These are phyloP conservation scores for Candida ovalis DNA, from an alignment of 805 yeast genomes.

Conservation along the genomic window DNA sequence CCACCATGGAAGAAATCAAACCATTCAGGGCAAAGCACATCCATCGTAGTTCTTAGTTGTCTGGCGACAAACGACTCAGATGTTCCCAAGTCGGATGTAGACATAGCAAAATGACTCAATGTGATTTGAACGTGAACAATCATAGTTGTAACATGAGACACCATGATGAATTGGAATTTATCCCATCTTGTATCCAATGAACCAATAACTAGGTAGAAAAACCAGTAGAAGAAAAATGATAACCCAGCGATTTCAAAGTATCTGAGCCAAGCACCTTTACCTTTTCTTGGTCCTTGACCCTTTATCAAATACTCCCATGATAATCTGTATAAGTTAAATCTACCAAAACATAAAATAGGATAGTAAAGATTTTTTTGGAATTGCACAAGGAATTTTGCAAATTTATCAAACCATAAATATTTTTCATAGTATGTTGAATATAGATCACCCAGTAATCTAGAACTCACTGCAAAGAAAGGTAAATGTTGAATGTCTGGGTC, in stretches of 20 bases:
- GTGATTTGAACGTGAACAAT: conserved; percentile 93
- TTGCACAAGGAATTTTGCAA: conserved; percentile 56
- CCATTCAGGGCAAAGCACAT: conserved; percentile 92
- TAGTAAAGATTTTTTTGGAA: conserved; percentile 71
- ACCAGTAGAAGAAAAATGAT: conserved; percentile 73
- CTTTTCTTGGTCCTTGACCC: conserved; percentile 78
- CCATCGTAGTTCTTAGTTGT: conserved; percentile 90
- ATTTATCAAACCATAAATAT: conserved; percentile 59
- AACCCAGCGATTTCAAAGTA: conserved; percentile 74
- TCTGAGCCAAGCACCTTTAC: conserved; percentile 84
- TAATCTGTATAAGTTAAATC: conserved; percentile 78
- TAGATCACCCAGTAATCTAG: conserved; percentile 61
- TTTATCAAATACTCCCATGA: conserved; percentile 72
- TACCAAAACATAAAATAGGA: conserved; percentile 75
- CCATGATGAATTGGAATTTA: conserved; percentile 57
- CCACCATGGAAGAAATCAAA: conserved; percentile 90
- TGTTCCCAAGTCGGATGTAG: conserved; percentile 80
- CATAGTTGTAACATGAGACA: conserved; percentile 81
- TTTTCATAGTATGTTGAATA: conserved; percentile 80
- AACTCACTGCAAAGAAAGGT: conserved; percentile 85
- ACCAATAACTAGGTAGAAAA: conserved; percentile 60
- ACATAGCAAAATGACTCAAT: conserved; percentile 88
- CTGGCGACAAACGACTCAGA: conserved; percentile 76
- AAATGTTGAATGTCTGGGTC: conserved; percentile 93
- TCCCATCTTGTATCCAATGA: conserved; percentile 49